A percentile compares a stretch with the other conserved stretches of the same genome.
phyloP scores from a whole-genome alignment of 345 rosid genomes.

The Arabidopsis arenosa region DNA sequence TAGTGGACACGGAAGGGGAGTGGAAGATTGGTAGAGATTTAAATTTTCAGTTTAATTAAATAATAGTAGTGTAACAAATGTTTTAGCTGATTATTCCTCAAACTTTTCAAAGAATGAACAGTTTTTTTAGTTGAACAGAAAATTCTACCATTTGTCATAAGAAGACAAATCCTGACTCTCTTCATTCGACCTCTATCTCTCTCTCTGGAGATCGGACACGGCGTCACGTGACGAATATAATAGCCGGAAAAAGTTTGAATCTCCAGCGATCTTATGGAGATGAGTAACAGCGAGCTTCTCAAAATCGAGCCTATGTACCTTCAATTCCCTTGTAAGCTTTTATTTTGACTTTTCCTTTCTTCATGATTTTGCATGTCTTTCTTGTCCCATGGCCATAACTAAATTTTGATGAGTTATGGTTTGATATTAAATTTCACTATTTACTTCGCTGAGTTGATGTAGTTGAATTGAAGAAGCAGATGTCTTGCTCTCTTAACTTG shows the following conservation, averaged over 20 bases:
- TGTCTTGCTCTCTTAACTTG: conserved; percentile 63
- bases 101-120: not conserved
- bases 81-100: too few species aligned
- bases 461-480: conserved; percentile 80
- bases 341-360: not conserved
- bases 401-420: too few species aligned
- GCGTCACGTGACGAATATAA: too few species aligned
- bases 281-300: conserved; percentile 64
- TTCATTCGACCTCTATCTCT: not conserved
- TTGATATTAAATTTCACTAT: not conserved
- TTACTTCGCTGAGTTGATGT: conserved; percentile 23
- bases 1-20: too few species aligned
- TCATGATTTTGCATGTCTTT: not conserved
- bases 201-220: too few species aligned
- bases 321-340: conserved; percentile 63
- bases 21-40: too few species aligned
- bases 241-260: not conserved
- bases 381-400: conserved; percentile 6
- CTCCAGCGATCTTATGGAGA: conserved; percentile 18
- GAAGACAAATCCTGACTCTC: not conserved
- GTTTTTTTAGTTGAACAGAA: not conserved
- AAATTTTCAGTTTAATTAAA: too few species aligned
- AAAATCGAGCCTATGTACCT: conserved; percentile 31
- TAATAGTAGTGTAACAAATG: too few species aligned
- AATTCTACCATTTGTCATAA: not conserved